Evolutionary conservation across 73 alveolate species (phyloP).

Genomic region (Tetrahymena thermophila): DNA sequence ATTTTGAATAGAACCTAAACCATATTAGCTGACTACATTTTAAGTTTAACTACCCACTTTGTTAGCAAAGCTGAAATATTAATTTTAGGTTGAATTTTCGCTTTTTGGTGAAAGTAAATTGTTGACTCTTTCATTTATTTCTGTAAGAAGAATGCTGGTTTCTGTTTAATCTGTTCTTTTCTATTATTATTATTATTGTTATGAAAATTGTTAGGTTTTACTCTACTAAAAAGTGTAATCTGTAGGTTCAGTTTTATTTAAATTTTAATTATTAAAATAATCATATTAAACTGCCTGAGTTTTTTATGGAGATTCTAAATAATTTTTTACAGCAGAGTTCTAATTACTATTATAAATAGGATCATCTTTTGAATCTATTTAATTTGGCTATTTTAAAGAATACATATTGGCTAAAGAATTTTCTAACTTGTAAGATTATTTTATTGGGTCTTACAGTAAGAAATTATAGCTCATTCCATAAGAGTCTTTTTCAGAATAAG

Average conservation of each 20-base stretch:
- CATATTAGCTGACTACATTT: neutral
- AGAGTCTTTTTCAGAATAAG: neutral
- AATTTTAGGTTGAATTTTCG: neutral
- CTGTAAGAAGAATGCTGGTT: neutral
- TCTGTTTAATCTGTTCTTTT: neutral
- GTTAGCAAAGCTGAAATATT: neutral
- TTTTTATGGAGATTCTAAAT: neutral
- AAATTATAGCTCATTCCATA: neutral
- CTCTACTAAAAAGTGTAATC: neutral
- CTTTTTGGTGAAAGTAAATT: neutral
- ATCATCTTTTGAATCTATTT: neutral
- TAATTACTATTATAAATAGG: neutral
- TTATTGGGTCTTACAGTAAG: neutral
- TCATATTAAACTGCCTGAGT: neutral
- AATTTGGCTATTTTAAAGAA: neutral
- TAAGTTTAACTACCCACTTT: too few relatives aligned
- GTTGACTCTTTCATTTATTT: neutral
- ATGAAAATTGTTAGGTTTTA: neutral
- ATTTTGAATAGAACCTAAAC: neutral
- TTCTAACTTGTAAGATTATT: neutral
- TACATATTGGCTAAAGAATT: neutral
- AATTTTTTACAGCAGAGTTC: neutral
- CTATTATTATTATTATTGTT: too few relatives aligned
- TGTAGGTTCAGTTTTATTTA: neutral
- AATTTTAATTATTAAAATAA: too few relatives aligned